phyloP scores from a whole-genome alignment of 306 rosid genomes.

The Cucurbita maxima region DNA sequence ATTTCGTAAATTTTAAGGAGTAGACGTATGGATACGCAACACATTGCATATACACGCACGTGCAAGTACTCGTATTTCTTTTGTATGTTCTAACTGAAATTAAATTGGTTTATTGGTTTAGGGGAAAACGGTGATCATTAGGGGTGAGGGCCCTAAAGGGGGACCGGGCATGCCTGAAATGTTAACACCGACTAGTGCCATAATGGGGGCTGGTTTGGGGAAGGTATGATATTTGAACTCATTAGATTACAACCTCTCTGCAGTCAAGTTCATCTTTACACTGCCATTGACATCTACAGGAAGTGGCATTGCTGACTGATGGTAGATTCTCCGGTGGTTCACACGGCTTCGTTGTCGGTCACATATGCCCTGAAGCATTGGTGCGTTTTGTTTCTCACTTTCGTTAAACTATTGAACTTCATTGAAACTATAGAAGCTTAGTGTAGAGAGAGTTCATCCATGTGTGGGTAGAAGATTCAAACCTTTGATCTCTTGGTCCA shows the following conservation, averaged over 20 bases:
- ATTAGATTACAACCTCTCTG: neutral
- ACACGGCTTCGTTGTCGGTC: conserved; percentile 96
- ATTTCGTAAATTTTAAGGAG: neutral
- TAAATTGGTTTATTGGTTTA: conserved; percentile 13
- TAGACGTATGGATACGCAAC: neutral
- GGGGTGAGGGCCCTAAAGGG: conserved; percentile 96
- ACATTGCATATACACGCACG: neutral
- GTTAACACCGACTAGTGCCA: conserved; percentile 95
- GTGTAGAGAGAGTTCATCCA: neutral
- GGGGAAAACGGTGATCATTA: conserved; percentile 76
- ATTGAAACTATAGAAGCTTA: neutral
- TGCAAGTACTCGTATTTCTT: neutral
- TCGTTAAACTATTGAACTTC: neutral
- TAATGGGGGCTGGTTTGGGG: conserved; percentile 98
- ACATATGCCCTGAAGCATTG: conserved; percentile 92
- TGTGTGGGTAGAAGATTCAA: no score
- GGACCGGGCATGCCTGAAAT: conserved; percentile 99
- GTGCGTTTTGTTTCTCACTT: conserved; percentile 16
- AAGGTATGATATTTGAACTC: conserved; percentile 30
- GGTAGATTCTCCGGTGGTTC: conserved; percentile 98
- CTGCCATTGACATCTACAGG: conserved; percentile 38
- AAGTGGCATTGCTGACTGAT: conserved; percentile 83
- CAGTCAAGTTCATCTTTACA: neutral
- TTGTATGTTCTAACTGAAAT: neutral
- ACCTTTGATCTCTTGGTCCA: no score